A percentile compares a stretch with the other conserved stretches of the same genome.
These are phyloP conservation scores for Buddleja alternifolia DNA, from an alignment of 257 asterid species.

Conservation along the genomic window DNA sequence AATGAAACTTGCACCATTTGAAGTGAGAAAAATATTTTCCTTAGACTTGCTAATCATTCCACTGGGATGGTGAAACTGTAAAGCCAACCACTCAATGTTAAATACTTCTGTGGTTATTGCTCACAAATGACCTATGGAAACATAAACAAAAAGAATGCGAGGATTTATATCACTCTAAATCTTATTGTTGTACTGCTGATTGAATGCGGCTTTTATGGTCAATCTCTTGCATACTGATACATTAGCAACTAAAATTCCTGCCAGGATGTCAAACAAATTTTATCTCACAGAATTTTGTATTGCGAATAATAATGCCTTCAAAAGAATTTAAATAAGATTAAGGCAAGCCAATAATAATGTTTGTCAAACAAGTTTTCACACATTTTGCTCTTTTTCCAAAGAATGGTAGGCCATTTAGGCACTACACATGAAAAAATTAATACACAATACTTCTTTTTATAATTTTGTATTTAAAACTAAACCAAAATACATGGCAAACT, in stretches of 20 bases:
- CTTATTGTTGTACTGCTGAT: background rate
- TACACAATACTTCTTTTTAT: too few relatives aligned
- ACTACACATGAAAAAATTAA: background rate
- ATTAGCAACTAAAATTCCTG: background rate
- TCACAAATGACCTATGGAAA: background rate
- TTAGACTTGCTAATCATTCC: background rate
- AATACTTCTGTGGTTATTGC: background rate
- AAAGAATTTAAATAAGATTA: background rate
- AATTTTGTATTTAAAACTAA: too few relatives aligned
- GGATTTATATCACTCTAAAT: background rate
- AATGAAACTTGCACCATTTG: too few relatives aligned
- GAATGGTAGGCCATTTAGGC: background rate
- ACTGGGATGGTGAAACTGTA: background rate
- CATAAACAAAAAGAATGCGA: constrained; percentile 6
- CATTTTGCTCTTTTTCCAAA: background rate
- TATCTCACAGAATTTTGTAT: too few relatives aligned
- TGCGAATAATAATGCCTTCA: background rate
- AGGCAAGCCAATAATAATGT: background rate
- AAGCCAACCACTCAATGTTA: constrained; percentile 12
- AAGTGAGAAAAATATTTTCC: too few relatives aligned
- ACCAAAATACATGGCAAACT: too few relatives aligned
- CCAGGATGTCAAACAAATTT: too few relatives aligned
- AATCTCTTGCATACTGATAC: background rate
- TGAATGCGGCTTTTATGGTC: background rate
- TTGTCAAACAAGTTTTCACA: background rate